Conservation (phyloP, 371 early-diverging fungal species). For the Lichtheimia corymbifera region DNA sequence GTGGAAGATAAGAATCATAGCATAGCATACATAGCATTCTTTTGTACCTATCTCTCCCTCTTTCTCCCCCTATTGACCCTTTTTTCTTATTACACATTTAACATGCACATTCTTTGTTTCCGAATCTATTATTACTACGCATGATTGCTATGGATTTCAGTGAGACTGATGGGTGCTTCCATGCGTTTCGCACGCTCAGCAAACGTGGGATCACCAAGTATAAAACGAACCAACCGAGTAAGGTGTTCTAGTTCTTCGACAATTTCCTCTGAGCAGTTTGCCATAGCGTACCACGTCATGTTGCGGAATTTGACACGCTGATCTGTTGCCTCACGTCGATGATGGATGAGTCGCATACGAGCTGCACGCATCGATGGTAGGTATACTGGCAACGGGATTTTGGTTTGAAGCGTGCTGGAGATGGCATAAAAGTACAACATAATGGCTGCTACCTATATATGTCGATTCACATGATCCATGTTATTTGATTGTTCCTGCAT, state of each 20-base stretch:
- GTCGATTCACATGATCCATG: background rate
- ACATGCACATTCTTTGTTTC: too few species aligned
- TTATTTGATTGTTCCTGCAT: background rate
- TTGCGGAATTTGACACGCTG: slow-evolving; percentile 40
- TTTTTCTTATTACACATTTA: too few species aligned
- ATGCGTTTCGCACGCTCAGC: slow-evolving; percentile 29
- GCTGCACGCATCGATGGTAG: slow-evolving; percentile 60
- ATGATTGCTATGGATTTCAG: too few species aligned
- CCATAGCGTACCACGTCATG: slow-evolving; percentile 52
- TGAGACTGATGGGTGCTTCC: slow-evolving; percentile 10
- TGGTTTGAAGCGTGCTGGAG: slow-evolving; percentile 51
- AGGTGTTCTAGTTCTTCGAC: slow-evolving; percentile 58
- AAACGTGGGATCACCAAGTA: slow-evolving; percentile 45
- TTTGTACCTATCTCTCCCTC: background rate
- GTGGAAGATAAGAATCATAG: slow-evolving; percentile 21
- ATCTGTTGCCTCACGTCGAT: slow-evolving; percentile 29
- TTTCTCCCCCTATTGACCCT: too few species aligned
- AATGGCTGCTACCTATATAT: slow-evolving; percentile 39
- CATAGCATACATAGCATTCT: background rate
- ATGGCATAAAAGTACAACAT: slow-evolving; percentile 49
- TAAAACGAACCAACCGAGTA: slow-evolving; percentile 29
- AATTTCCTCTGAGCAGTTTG: slow-evolving; percentile 53
- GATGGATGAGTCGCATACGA: slow-evolving; percentile 48
- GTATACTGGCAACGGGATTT: slow-evolving; percentile 57
- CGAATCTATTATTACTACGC: too few species aligned